Conservation (phyloP, 2,329 filamentous ascomycete genomes). For the Arthrobotrys musiformis region DNA sequence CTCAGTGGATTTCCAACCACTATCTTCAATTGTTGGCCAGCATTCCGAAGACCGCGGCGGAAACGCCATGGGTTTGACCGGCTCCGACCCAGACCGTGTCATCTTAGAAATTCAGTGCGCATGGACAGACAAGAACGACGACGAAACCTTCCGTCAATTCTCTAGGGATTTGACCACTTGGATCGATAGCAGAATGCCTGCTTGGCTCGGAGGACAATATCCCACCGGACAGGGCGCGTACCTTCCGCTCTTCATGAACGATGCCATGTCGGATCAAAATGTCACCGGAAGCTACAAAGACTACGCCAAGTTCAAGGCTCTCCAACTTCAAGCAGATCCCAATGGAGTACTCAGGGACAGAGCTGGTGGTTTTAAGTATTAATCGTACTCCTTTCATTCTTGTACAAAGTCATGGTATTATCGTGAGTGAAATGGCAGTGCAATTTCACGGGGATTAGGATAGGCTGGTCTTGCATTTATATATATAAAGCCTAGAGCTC, state of each 20-base stretch:
- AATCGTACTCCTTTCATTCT: background rate
- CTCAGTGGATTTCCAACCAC: background rate
- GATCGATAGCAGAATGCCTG: background rate
- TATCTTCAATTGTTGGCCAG: background rate
- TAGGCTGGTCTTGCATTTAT: too few relatives aligned
- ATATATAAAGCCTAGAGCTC: too few relatives aligned
- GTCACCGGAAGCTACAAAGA: background rate
- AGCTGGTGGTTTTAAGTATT: background rate
- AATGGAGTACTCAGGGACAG: background rate
- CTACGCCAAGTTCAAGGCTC: background rate
- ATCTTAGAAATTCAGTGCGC: slow-evolving; percentile 2
- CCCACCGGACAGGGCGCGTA: background rate
- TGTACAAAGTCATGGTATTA: too few relatives aligned
- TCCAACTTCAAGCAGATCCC: background rate
- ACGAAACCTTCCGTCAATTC: background rate
- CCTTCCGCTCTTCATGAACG: background rate
- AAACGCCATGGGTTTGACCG: background rate
- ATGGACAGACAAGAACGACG: background rate
- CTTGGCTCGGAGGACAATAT: background rate
- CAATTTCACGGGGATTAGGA: too few relatives aligned
- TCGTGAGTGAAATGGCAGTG: background rate
- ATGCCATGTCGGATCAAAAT: slow-evolving; percentile 1
- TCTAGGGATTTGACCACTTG: background rate
- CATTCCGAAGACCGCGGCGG: background rate
- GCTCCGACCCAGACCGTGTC: background rate